Evolutionary conservation across 306 rosid genomes (phyloP), one percentile per base, ranked within the genome.

Genomic region (Cicer yamashitae): DNA sequence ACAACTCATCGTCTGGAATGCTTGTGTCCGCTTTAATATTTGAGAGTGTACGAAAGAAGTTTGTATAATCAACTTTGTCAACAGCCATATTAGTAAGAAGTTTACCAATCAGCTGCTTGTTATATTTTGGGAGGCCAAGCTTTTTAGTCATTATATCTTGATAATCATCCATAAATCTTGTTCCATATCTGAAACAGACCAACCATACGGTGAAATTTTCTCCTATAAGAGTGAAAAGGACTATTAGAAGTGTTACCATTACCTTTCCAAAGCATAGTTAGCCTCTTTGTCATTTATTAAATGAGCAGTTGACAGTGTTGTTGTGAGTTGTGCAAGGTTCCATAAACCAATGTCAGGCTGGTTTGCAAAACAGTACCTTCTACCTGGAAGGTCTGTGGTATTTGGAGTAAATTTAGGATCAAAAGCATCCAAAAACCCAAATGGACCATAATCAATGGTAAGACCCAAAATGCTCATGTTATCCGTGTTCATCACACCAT

Each of bases 381-480:
- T 89, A 50, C 97, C 97, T 47, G 98, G 99, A 90, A 96, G 98
- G 80, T 96, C 99, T 6, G 99, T 96, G 13, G 98, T 92, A 78
- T 96, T 96, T 3, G 98, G 99, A 2, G 99, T 92, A 79, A 78
- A 96, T 69, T 93, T 88, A 76, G 98, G 99, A 91, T 96, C 99
- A 86, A 96, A 96, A 63, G 99, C 99, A 89, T 92, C 99, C 87
- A 96, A 83, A 88, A 96, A 96, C 69, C 99, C 99, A 86, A 92
- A 96, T 45, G 98, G 99, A 67, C 99, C 99, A 69, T 92, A 96
- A 80, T 96, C 99, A 15, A 96, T 90, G 45, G 97, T 92, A 57
- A 96, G 96, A 79, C 99, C 99, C 89, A 96, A 87, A 87, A 96
- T 85, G 83, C 99, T 96, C 99, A 92, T 92, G 84, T 96, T 96